A percentile compares a stretch with the other conserved stretches of the same genome.
Evolutionary conservation across 1,284 basidiomycete genomes (phyloP).

Genomic region (Fomes fomentarius): DNA sequence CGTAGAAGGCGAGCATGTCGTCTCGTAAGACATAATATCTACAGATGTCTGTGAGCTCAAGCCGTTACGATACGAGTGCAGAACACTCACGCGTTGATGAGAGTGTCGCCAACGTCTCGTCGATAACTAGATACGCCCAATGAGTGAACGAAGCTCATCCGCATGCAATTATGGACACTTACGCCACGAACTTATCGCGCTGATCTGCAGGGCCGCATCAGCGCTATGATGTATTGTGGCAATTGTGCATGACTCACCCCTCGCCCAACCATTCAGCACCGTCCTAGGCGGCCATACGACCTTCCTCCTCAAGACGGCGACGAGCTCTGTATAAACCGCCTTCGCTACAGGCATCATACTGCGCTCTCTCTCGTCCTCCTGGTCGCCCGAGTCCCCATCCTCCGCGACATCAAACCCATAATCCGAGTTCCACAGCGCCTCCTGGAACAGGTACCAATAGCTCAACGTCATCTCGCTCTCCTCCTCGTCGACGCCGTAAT

Average conservation of each 20-base stretch:
- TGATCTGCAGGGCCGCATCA: too few species aligned
- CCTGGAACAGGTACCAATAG: conserved; percentile 90
- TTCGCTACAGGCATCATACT: conserved; percentile 64
- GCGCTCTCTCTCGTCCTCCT: conserved; percentile 37
- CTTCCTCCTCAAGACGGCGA: conserved; percentile 72
- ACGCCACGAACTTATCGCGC: conserved; percentile 77
- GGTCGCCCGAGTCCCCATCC: conserved; percentile 30
- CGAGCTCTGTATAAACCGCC: conserved; percentile 78
- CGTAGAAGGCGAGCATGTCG: conserved; percentile 75
- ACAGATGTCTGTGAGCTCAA: neutral
- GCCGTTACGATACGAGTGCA: neutral
- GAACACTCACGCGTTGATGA: conserved; percentile 81
- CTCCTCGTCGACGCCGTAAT: conserved; percentile 81
- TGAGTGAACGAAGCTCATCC: too few species aligned
- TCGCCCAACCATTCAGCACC: conserved; percentile 58
- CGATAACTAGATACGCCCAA: conserved; percentile 81
- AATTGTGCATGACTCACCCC: too few species aligned
- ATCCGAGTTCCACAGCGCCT: conserved; percentile 81
- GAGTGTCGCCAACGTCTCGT: conserved; percentile 86
- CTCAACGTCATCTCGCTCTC: conserved; percentile 85
- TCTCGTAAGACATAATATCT: conserved; percentile 89
- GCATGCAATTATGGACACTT: conserved; percentile 29
- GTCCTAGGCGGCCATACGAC: conserved; percentile 66
- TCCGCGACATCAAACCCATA: conserved; percentile 49
- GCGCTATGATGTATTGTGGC: too few species aligned